Evolutionary conservation across 108 stramenopile genomes (phyloP), one percentile per base, ranked within the genome.

Genomic region (Thalassiosira profunda): DNA sequence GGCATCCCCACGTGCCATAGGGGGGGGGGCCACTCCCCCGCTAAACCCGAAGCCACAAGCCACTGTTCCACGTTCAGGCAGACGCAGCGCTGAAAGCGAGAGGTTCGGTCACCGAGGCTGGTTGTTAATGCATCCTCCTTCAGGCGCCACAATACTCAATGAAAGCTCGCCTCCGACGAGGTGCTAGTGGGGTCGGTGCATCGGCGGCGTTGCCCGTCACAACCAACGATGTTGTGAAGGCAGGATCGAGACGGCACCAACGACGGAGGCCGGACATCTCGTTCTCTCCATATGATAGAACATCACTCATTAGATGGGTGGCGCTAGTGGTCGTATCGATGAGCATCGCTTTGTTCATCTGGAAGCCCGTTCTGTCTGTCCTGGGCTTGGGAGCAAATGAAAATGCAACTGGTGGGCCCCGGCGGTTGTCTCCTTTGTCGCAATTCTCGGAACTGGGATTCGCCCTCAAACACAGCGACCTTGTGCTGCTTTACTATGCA

Each of bases 401-500:
- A n/a, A n/a, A n/a, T n/a, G n/a, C n/a, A n/a, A n/a, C n/a, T n/a
- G n/a, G n/a, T n/a, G n/a, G n/a, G n/a, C n/a, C n/a, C n/a, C n/a
- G n/a, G n/a, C n/a, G n/a, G 10, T 21, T 42, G 0, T 69, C 67
- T 18, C 87, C 88, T 7, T 77, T 90, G 10, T 38, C 70, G 18
- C 52, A 74, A 43, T 90, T 74, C 58, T 51, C 70, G 7, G 81
- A 86, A 9, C 63, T 90, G 5, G 46, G 72, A 55, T 77, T 73
- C 47, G 84, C 89, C 0, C 69, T 90, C 24, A 15, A 70, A 51
- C 35, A 90, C 49, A 84, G 80, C 37, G 69, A 84, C 33, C 44
- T 90, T 26, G 85, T 87, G 48, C 67, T 62, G 28, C 56, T 90
- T 4, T 90, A 90, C 52, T 90, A 86, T 58, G 89, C 85, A 24